A percentile compares a stretch with the other conserved stretches of the same genome.
Conservation (phyloP, 2,329 filamentous ascomycete genomes). For the Sporothrix brunneoviolacea region DNA sequence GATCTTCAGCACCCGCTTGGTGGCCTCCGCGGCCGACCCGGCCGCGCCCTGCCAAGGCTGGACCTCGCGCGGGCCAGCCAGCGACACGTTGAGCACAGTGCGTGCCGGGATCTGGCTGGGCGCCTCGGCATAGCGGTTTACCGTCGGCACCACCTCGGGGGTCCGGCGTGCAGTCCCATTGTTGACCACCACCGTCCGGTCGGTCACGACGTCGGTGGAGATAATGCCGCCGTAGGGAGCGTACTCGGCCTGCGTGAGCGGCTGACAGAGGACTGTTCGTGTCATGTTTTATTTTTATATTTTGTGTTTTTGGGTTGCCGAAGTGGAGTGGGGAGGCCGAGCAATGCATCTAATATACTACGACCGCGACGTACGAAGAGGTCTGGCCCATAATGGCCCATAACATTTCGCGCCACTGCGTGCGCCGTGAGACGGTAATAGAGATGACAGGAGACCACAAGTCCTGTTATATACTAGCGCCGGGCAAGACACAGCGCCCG, state of each 20-base stretch:
- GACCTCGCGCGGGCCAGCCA: constrained; percentile 4
- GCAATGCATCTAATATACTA: too few species aligned
- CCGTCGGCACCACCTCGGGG: constrained; percentile 10
- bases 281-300: background rate
- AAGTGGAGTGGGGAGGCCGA: too few species aligned
- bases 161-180: constrained; percentile 8
- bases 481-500: too few species aligned
- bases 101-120: constrained; percentile 1
- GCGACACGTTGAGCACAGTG: constrained; percentile 6
- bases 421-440: too few species aligned
- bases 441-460: too few species aligned
- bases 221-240: constrained; percentile 7
- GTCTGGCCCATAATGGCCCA: too few species aligned
- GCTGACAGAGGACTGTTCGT: constrained; percentile 4
- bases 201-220: constrained; percentile 10
- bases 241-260: constrained; percentile 1
- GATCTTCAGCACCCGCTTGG: background rate
- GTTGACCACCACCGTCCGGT: constrained; percentile 7
- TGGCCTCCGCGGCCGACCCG: too few species aligned
- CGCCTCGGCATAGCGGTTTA: background rate
- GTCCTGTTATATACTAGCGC: too few species aligned
- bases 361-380: too few species aligned
- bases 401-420: too few species aligned
- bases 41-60: background rate
- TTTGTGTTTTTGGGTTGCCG: background rate